Conservation (phyloP, 257 asterid genomes). For the Gardenia jasminoides region DNA sequence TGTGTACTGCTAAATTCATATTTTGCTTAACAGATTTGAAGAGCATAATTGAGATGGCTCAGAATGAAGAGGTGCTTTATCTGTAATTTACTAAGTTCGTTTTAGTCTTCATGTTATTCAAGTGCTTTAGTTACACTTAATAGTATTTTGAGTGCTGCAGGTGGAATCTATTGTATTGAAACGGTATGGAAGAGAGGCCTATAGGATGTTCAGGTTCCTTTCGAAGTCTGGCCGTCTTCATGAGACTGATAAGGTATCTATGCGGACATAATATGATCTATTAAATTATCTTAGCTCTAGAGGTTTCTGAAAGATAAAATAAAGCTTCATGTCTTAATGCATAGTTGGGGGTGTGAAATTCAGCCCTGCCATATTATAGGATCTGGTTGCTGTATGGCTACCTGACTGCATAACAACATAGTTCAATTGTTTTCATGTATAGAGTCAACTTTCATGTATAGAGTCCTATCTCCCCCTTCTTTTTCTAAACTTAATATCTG, state of each 20-base stretch:
- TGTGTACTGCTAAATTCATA: background rate
- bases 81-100: constrained; percentile 8
- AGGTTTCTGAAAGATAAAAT: background rate
- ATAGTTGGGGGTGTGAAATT: background rate
- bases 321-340: background rate
- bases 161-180: constrained; percentile 76
- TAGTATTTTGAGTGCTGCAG: constrained; percentile 37
- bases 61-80: constrained; percentile 67
- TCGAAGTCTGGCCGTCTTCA: constrained; percentile 47
- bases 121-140: constrained; percentile 16
- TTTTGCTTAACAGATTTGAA: constrained; percentile 62
- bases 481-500: background rate
- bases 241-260: constrained; percentile 75
- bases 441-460: background rate
- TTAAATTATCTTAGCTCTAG: background rate
- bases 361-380: background rate
- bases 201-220: constrained; percentile 76
- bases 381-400: background rate
- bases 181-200: constrained; percentile 85
- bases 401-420: background rate
- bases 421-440: background rate
- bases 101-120: background rate
- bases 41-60: constrained; percentile 65
- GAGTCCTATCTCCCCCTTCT: too few relatives aligned
- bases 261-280: background rate